A percentile compares a stretch with the other conserved stretches of the same genome.
These are phyloP conservation scores for Lactifluus subvellereus DNA, from an alignment of 768 basidiomycete species.

Conservation along the genomic window DNA sequence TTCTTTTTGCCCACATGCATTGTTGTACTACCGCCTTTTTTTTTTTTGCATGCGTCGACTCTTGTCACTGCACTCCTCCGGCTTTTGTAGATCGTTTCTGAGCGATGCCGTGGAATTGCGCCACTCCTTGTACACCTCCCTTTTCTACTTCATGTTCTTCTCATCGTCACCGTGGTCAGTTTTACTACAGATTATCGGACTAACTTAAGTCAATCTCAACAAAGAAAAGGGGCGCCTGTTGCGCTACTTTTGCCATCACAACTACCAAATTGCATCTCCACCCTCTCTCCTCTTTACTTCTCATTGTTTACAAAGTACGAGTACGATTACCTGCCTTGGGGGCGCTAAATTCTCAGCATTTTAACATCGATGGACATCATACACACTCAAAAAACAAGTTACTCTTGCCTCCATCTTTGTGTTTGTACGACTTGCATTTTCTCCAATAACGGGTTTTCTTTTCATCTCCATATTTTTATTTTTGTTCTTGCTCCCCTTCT, in stretches of 20 bases:
- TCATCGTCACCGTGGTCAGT: not conserved
- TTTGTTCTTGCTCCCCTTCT: not conserved
- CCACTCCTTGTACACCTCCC: slow-evolving; percentile 13
- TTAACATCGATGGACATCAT: not conserved
- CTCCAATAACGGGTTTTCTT: not conserved
- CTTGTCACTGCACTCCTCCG: not conserved
- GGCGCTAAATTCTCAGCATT: slow-evolving; percentile 9
- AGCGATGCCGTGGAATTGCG: not conserved
- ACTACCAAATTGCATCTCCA: not conserved
- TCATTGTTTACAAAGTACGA: slow-evolving; percentile 3
- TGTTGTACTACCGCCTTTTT: slow-evolving; percentile 12
- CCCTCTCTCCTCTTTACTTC: not conserved
- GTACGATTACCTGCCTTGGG: slow-evolving; percentile 3
- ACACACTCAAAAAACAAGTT: not conserved
- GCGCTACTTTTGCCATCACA: not conserved
- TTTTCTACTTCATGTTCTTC: not conserved
- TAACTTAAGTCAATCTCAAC: slow-evolving; percentile 3
- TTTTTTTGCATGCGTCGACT: not conserved
- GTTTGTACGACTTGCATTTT: not conserved
- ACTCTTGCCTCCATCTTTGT: not conserved
- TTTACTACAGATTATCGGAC: slow-evolving; percentile 6
- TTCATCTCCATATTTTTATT: not conserved
- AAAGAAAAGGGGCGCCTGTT: not conserved
- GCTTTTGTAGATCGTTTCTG: slow-evolving; percentile 2
- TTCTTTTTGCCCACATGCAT: not conserved